Conservation (phyloP, 495 filamentous ascomycete genomes). For the Penicillium alfredii region DNA sequence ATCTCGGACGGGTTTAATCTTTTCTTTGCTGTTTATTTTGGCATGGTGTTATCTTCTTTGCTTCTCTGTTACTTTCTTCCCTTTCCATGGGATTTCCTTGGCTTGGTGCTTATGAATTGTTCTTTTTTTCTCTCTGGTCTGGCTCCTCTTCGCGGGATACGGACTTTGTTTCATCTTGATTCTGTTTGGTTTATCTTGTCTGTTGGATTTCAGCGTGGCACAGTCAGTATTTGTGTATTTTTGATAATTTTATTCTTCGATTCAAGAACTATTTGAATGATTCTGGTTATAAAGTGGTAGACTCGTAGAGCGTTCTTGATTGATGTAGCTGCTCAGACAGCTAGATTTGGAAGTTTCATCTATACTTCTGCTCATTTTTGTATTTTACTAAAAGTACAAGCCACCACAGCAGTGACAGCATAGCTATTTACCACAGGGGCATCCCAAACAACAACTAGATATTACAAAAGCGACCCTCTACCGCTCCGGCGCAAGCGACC, state of each 20-base stretch:
- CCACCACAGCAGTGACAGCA: no score
- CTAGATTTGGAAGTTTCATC: no score
- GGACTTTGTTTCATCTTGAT: conserved; percentile 8
- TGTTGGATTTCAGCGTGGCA: conserved; percentile 20
- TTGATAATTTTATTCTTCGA: conserved; percentile 18
- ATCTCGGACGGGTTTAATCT: conserved; percentile 11
- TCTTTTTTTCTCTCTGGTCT: conserved; percentile 16
- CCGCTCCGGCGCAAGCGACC: conserved; percentile 33
- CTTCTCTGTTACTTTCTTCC: conserved; percentile 14
- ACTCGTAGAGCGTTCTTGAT: no score
- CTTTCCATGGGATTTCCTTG: conserved; percentile 13
- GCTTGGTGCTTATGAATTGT: conserved; percentile 19
- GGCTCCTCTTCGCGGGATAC: conserved; percentile 12
- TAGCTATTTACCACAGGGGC: no score
- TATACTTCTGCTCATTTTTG: no score
- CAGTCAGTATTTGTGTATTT: conserved; percentile 15
- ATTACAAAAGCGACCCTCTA: no score
- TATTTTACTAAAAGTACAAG: no score
- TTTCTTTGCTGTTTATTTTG: conserved; percentile 10
- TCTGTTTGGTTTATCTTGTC: conserved; percentile 1
- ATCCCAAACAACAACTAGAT: no score
- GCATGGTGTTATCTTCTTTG: conserved; percentile 25
- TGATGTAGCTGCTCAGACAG: no score
- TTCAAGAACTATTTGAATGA: no score
- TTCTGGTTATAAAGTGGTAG: no score